phyloP scores from a whole-genome alignment of 768 basidiomycete genomes.

The Amanita polypyramis region DNA sequence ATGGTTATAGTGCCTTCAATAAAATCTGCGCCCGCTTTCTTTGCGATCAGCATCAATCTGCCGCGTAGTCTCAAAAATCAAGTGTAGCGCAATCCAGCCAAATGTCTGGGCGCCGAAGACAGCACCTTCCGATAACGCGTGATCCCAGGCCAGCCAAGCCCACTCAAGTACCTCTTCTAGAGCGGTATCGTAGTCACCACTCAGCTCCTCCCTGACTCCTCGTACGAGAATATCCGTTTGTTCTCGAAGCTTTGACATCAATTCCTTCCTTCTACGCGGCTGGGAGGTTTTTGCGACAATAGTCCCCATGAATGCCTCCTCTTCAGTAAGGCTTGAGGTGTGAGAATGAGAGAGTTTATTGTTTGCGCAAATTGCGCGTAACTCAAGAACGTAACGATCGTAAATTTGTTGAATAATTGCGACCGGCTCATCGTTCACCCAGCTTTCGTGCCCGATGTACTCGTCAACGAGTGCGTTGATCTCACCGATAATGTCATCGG shows the following conservation, averaged over 20 bases:
- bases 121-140: conserved; percentile 21
- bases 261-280: conserved; percentile 38
- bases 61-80: conserved; percentile 43
- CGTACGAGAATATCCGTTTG: conserved; percentile 42
- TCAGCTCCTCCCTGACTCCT: conserved; percentile 36
- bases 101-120: conserved; percentile 53
- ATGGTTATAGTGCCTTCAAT: conserved; percentile 7
- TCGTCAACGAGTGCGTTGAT: conserved; percentile 19
- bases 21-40: conserved; percentile 11
- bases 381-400: conserved; percentile 31
- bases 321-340: conserved; percentile 40
- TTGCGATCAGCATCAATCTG: conserved; percentile 30
- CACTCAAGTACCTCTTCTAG: conserved; percentile 30
- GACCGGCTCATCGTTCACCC: conserved; percentile 12
- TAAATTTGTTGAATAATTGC: conserved; percentile 25
- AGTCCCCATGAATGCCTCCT: conserved; percentile 56
- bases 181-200: conserved; percentile 33
- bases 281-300: conserved; percentile 56
- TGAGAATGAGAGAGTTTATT: conserved; percentile 36
- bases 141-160: conserved; percentile 47
- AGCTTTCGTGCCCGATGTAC: conserved; percentile 20
- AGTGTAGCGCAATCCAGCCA: conserved; percentile 47
- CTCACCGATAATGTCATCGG: conserved; percentile 5
- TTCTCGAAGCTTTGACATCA: conserved; percentile 46
- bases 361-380: conserved; percentile 36